Conservation (phyloP, 1,139 yeast genomes). For the Suhomyces bolitotheri region DNA sequence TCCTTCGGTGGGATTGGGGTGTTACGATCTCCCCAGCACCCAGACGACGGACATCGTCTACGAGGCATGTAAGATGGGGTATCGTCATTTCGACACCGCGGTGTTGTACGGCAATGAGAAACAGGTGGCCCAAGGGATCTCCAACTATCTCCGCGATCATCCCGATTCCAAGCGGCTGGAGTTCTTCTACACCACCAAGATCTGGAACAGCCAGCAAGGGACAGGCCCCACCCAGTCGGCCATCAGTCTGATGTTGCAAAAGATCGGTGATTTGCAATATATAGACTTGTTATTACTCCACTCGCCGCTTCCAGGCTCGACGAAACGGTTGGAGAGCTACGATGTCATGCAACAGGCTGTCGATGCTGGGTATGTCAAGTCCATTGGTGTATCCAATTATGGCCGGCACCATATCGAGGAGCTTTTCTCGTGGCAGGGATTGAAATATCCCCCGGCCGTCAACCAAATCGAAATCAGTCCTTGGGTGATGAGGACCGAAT, state of each 20-base stretch:
- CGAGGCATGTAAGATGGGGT: constrained; percentile 51
- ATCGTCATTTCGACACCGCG: constrained; percentile 63
- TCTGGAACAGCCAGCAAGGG: constrained; percentile 39
- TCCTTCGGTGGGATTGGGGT: constrained; percentile 43
- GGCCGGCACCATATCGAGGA: constrained; percentile 64
- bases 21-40: constrained; percentile 30
- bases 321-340: constrained; percentile 55
- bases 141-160: constrained; percentile 51
- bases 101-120: constrained; percentile 54
- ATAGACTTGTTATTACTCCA: constrained; percentile 56
- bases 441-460: constrained; percentile 56
- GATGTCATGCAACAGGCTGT: constrained; percentile 66
- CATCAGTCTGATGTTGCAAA: constrained; percentile 28
- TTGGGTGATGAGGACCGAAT: constrained; percentile 69
- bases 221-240: constrained; percentile 25
- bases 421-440: constrained; percentile 51
- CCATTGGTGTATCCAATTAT: constrained; percentile 71
- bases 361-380: constrained; percentile 52
- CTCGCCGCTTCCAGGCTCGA: constrained; percentile 58
- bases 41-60: constrained; percentile 38
- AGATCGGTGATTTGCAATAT: constrained; percentile 32
- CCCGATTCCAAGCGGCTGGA: constrained; percentile 53
- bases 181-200: constrained; percentile 60
- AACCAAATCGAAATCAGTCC: constrained; percentile 75
- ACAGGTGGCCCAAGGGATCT: constrained; percentile 57